Evolutionary conservation across 106 monocot genomes (phyloP).

Genomic region (Dendrobium chrysotoxum): DNA sequence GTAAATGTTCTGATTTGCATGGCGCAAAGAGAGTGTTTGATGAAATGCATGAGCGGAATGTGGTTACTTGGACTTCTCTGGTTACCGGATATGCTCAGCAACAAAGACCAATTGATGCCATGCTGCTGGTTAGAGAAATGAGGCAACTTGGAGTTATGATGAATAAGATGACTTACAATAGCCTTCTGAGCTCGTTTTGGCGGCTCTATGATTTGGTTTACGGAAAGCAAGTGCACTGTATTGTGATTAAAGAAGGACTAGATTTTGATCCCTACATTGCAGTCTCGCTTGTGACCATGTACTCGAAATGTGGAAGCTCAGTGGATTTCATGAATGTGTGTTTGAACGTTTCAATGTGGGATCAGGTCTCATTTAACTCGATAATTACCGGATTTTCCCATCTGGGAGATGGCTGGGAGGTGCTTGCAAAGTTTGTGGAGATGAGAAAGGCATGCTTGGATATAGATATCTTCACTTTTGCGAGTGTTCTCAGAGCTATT

Average conservation of each 20-base stretch:
- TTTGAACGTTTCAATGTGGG: background rate
- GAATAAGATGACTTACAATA: constrained; percentile 34
- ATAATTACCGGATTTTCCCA: constrained; percentile 43
- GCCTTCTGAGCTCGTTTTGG: constrained; percentile 34
- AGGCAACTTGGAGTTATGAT: constrained; percentile 8
- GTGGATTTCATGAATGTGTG: constrained; percentile 30
- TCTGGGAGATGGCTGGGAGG: constrained; percentile 21
- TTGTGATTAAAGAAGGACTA: constrained; percentile 28
- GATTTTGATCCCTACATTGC: constrained; percentile 26
- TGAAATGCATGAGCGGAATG: constrained; percentile 45
- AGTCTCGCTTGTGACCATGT: constrained; percentile 33
- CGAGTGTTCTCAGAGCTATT: constrained; percentile 33
- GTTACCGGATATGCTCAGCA: constrained; percentile 29
- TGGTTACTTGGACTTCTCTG: constrained; percentile 51
- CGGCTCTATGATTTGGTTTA: constrained; percentile 17
- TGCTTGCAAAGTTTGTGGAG: constrained; percentile 19
- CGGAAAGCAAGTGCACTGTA: constrained; percentile 47
- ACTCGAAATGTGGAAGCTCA: constrained; percentile 43
- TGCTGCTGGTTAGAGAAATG: constrained; percentile 38
- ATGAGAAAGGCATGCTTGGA: constrained; percentile 33
- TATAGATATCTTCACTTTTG: constrained; percentile 41
- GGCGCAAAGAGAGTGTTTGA: constrained; percentile 40
- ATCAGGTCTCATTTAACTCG: constrained; percentile 36
- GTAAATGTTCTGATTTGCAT: constrained; percentile 22
- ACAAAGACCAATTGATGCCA: constrained; percentile 20